Conservation (phyloP, 208 protist genomes). For the Leishmania tarentolae region DNA sequence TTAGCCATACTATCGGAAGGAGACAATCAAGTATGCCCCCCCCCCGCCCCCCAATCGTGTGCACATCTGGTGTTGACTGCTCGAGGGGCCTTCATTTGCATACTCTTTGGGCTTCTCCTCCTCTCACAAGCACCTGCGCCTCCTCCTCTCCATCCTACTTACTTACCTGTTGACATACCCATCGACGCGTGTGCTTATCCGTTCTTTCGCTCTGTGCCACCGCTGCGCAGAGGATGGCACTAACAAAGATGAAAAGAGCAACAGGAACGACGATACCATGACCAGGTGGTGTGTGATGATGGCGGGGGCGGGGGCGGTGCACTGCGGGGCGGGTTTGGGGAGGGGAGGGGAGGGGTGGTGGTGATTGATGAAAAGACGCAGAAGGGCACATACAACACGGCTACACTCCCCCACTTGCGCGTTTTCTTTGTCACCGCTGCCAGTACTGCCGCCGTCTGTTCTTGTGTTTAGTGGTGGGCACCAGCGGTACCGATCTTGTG, state of each 20-base stretch:
- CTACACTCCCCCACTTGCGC: neutral
- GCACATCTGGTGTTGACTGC: neutral
- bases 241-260: neutral
- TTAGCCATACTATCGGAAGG: neutral
- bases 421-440: neutral
- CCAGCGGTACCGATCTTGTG: conserved; percentile 28
- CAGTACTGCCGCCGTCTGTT: neutral
- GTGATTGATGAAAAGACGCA: neutral
- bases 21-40: neutral
- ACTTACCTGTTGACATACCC: neutral
- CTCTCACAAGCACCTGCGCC: neutral
- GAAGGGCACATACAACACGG: neutral
- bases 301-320: neutral
- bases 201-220: neutral
- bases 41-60: neutral
- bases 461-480: conserved; percentile 32
- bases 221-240: neutral
- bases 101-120: neutral
- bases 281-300: neutral
- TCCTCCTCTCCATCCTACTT: neutral
- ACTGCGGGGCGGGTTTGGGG: too few relatives aligned
- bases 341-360: neutral
- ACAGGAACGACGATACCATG: neutral
- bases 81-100: neutral
- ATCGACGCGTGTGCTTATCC: neutral